Evolutionary conservation across 495 filamentous ascomycete genomes (phyloP), one percentile per base, ranked within the genome.

Genomic region (Podospora bellae-mahoneyi): DNA sequence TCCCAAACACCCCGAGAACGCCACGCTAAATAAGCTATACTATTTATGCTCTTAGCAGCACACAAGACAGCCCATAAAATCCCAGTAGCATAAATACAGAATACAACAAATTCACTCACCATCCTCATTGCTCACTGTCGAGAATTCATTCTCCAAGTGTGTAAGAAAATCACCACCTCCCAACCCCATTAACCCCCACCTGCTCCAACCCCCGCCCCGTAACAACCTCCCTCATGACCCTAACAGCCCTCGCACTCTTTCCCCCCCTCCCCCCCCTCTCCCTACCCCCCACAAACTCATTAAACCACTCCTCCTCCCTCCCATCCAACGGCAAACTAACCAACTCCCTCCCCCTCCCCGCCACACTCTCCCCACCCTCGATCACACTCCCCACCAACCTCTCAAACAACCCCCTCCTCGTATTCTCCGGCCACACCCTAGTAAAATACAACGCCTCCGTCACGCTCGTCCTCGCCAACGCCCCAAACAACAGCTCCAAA

Each of bases 401-500:
- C 70, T 89, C 86, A 62, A 95, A 87, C 34, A 91, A 86, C 68
- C 78, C 79, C 34, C 79, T 84, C 30, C 86, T 91, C 26, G 84
- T 79, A 55, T 76, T 69, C 18, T 58, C 87, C 20, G 89, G 84
- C 59, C 89, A 86, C 6, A 80, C 81, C 20, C 91, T 85, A 20
- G 87, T 85, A 72, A 92, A 94, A 71, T 87, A 88, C 71, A 93
- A 90, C 19, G 90, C 90, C 70, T 92, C 90, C 4, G 86, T 85
- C 23, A 92, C 81, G 70, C 81, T 91, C 10, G 86, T 84, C n/a
- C 84, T 82, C 27, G 88, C 88, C 3, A 93, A 81, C 0, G 88
- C 88, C 32, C 83, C 80, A 72, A 92, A 91, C 65, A 92, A 85
- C 9, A 87, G 78, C 69, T 85, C 82, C 28, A 90, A 83, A 0